Evolutionary conservation across 208 protist species (phyloP).

Genomic region (Wallacemonas sp.): DNA sequence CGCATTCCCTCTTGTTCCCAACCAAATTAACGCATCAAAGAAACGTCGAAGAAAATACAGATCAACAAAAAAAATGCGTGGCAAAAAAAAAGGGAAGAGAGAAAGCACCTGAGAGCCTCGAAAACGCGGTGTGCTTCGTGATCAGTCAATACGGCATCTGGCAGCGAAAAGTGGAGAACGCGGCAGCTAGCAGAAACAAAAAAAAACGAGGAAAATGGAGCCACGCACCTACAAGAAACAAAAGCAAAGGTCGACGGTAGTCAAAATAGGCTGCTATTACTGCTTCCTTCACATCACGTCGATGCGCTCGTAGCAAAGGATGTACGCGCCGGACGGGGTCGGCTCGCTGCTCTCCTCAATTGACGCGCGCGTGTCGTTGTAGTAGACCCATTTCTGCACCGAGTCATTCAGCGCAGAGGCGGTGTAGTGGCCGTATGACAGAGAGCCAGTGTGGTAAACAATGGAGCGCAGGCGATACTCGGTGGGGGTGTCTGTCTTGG

Average conservation of each 20-base stretch:
- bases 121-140: too few species aligned
- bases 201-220: too few species aligned
- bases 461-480: slow-evolving; percentile 69
- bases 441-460: slow-evolving; percentile 74
- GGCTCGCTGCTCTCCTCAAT: slow-evolving; percentile 23
- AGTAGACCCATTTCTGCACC: slow-evolving; percentile 66
- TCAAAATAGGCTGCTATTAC: too few species aligned
- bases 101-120: too few species aligned
- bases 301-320: slow-evolving; percentile 67
- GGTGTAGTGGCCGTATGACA: slow-evolving; percentile 87
- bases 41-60: too few species aligned
- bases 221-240: neutral
- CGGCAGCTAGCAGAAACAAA: too few species aligned
- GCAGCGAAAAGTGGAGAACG: too few species aligned
- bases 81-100: neutral
- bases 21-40: too few species aligned
- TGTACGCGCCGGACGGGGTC: slow-evolving; percentile 51
- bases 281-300: neutral
- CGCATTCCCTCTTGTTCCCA: too few species aligned
- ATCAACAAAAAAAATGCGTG: neutral
- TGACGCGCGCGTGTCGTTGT: slow-evolving; percentile 61
- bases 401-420: slow-evolving; percentile 54
- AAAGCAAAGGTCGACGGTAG: too few species aligned
- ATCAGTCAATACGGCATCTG: too few species aligned
- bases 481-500: slow-evolving; percentile 23